Evolutionary conservation across 148 eudicot genomes (phyloP).

Genomic region (Polygonum aviculare): DNA sequence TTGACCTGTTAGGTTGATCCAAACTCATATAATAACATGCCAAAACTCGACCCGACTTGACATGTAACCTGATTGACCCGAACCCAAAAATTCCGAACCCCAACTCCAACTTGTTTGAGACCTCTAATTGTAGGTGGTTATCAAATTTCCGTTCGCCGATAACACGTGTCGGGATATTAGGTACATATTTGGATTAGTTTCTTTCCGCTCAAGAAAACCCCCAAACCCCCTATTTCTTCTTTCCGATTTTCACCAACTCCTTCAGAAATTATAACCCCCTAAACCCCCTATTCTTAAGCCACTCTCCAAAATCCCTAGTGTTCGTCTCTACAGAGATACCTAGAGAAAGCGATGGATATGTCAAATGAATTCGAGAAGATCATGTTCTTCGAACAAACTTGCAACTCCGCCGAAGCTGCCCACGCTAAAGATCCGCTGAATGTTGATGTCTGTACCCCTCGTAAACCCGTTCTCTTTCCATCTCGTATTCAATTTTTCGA

Average conservation of each 20-base stretch:
- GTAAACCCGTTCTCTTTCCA: background rate
- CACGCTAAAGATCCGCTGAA: conserved; percentile 59
- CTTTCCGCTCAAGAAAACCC: background rate
- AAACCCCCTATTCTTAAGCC: too few species aligned
- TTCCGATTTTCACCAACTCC: background rate
- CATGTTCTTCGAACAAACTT: conserved; percentile 71
- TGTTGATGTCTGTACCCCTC: conserved; percentile 41
- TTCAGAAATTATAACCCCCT: too few species aligned
- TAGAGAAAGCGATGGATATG: conserved; percentile 40
- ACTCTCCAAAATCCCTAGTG: background rate
- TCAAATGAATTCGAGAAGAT: conserved; percentile 54
- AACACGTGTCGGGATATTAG: too few species aligned
- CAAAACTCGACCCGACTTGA: too few species aligned
- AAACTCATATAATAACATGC: too few species aligned
- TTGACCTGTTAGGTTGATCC: too few species aligned
- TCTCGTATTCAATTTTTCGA: background rate
- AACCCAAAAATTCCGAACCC: too few species aligned
- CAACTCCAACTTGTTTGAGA: too few species aligned
- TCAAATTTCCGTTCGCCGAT: too few species aligned
- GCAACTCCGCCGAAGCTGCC: conserved; percentile 52
- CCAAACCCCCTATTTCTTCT: background rate
- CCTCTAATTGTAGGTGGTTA: too few species aligned
- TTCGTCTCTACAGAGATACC: background rate
- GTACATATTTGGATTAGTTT: background rate
- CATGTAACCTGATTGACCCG: too few species aligned